Percentiles rank a stretch among this genome's conserved stretches.
Conservation (phyloP, 2,329 filamentous ascomycete genomes). For the Trichoderma sp. region DNA sequence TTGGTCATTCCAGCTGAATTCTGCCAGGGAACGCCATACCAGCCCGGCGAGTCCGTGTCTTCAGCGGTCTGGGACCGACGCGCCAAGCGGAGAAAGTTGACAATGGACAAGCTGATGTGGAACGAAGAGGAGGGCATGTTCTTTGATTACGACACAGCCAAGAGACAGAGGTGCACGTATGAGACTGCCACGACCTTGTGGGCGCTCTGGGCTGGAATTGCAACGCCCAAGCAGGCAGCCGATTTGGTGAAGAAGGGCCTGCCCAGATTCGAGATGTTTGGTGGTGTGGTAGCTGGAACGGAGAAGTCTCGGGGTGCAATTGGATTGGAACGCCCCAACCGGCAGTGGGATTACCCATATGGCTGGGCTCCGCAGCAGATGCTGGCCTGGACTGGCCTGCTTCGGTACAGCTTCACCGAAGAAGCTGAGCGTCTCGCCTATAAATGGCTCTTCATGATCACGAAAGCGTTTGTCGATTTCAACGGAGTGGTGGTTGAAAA, state of each 20-base stretch:
- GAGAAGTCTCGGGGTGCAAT: conserved; percentile 81
- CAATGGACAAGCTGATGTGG: conserved; percentile 93
- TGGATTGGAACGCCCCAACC: conserved; percentile 80
- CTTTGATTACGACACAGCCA: conserved; percentile 92
- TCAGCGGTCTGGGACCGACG: conserved; percentile 90
- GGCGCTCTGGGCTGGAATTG: conserved; percentile 93
- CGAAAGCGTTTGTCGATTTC: conserved; percentile 96
- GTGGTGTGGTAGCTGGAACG: conserved; percentile 85
- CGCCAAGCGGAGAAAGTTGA: conserved; percentile 76
- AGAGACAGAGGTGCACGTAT: conserved; percentile 76
- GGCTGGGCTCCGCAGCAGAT: conserved; percentile 99
- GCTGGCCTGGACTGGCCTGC: conserved; percentile 89
- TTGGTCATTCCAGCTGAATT: conserved; percentile 82
- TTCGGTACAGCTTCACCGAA: conserved; percentile 87
- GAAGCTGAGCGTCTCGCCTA: conserved; percentile 89
- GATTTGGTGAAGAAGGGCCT: conserved; percentile 77
- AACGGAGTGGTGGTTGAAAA: conserved; percentile 98
- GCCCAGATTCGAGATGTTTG: conserved; percentile 82
- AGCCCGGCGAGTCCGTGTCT: conserved; percentile 69
- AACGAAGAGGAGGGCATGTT: conserved; percentile 90
- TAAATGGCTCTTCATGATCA: conserved; percentile 98
- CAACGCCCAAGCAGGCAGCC: conserved; percentile 81
- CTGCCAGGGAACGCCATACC: conserved; percentile 61
- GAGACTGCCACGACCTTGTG: conserved; percentile 94
- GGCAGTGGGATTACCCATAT: conserved; percentile 98